phyloP scores from a whole-genome alignment of 371 early-diverging fungal genomes.

The Syncephalastrum monosporum region DNA sequence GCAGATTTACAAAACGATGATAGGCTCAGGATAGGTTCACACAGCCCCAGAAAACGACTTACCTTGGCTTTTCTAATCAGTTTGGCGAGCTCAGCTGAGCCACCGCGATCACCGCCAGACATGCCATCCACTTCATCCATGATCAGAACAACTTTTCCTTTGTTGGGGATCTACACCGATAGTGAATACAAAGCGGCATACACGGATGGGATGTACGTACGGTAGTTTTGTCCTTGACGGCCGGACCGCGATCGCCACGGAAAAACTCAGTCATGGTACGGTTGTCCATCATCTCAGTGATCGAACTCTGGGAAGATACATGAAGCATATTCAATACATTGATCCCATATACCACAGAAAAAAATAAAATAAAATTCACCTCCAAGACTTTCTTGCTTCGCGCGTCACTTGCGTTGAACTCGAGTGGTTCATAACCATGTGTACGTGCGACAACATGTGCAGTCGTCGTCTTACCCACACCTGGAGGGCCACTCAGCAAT shows the following conservation, averaged over 20 bases:
- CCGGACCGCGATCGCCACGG: slow-evolving; percentile 5
- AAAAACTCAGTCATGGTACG: slow-evolving; percentile 75
- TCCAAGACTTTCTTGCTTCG: slow-evolving; percentile 90
- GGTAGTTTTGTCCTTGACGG: not conserved
- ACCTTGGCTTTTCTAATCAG: slow-evolving; percentile 91
- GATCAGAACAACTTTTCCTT: slow-evolving; percentile 75
- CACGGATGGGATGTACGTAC: not conserved
- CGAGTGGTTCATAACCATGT: slow-evolving; percentile 86
- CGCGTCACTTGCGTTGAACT: slow-evolving; percentile 99
- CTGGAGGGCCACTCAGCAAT: slow-evolving; percentile 97
- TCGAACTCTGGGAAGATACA: not conserved
- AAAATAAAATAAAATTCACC: slow-evolving; percentile 38
- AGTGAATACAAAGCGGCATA: not conserved
- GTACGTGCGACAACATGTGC: slow-evolving; percentile 87
- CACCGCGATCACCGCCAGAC: slow-evolving; percentile 99
- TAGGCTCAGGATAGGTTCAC: too few species aligned
- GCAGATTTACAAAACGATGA: not conserved
- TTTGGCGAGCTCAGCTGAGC: slow-evolving; percentile 87
- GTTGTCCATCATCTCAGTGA: slow-evolving; percentile 58
- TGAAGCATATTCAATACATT: not conserved
- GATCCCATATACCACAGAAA: too few species aligned
- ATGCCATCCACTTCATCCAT: slow-evolving; percentile 99
- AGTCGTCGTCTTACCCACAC: slow-evolving; percentile 98
- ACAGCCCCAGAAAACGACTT: slow-evolving; percentile 7
- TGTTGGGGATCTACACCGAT: slow-evolving; percentile 19